Evolutionary conservation across 2,329 filamentous ascomycete genomes (phyloP), one percentile per base, ranked within the genome.

Genomic region (Colletotrichum tofieldiae): DNA sequence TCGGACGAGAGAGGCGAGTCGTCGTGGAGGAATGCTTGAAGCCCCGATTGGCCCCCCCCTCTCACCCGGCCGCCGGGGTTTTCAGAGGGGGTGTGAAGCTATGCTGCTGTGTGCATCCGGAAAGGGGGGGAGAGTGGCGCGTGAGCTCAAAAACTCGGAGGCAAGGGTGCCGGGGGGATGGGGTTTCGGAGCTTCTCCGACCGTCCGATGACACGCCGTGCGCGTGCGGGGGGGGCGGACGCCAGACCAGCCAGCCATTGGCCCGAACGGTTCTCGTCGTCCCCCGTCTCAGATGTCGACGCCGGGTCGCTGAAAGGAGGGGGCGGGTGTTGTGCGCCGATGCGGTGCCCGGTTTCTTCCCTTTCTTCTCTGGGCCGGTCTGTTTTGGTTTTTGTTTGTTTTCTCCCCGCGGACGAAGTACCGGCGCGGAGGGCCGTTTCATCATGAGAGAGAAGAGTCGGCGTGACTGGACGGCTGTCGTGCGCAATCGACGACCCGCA

Each of bases 151-250:
- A 72, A 45, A 64, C 32, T 69, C 69, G 69, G 69, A 69, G 69
- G 69, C 54, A 72, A 60, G 45, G 54, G 60, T 72, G 52, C 65
- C 65, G 70, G 45, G 32, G 65, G 35, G n/a, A 54, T 55, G 35
- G 52, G 18, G 41, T 26, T 54, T 69, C 65, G 65, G 69, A 72
- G 59, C 45, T 45, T 64, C 59, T 52, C 54, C 59, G 65, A 59
- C 63, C 67, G 67, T 43, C 70, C 47, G 65, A 60, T 64, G 58
- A 47, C 52, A 72, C n/a, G 26, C 69, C 49, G 65, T 45, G 43
- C 5, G 32, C 29, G 43, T 45, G 43, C 5, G 32, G 26, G 43
- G 26, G 43, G 23, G 23, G 23, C 2, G 43, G 12, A 59, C 26
- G 20, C 20, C n/a, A 35, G 26, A 16, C 26, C 45, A 43, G n/a